Conservation (phyloP, 768 basidiomycete genomes). For the Hericium coralloides region DNA sequence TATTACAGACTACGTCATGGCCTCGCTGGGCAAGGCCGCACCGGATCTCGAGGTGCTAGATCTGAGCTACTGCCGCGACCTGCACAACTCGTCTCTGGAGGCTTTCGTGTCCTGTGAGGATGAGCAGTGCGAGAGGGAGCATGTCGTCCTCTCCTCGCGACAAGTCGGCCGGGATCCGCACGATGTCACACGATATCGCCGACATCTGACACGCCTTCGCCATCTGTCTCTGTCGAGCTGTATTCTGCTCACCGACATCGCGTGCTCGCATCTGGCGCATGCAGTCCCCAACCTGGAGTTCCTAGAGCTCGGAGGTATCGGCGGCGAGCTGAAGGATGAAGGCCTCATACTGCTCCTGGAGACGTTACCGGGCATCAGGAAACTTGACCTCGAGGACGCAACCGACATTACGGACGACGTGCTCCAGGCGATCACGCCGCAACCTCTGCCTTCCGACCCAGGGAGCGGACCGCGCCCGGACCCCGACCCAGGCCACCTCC, state of each 20-base stretch:
- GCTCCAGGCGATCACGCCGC: conserved; percentile 55
- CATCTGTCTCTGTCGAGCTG: conserved; percentile 73
- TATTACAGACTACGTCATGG: conserved; percentile 51
- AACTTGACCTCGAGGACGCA: conserved; percentile 84
- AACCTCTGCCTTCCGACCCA: conserved; percentile 10
- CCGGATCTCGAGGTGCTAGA: conserved; percentile 75
- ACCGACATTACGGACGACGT: conserved; percentile 63
- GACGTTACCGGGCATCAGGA: conserved; percentile 62
- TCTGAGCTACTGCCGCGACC: conserved; percentile 58
- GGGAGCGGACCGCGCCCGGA: conserved; percentile 11
- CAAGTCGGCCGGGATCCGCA: conserved; percentile 56
- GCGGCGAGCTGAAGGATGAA: conserved; percentile 55
- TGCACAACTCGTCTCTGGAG: conserved; percentile 71
- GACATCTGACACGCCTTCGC: conserved; percentile 59
- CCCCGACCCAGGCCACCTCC: conserved; percentile 39
- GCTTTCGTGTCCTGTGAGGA: conserved; percentile 54
- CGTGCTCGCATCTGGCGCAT: conserved; percentile 64
- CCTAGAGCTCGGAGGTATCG: conserved; percentile 74
- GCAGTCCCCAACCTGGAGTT: conserved; percentile 65
- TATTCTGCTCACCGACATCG: conserved; percentile 59
- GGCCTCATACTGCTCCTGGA: conserved; percentile 66
- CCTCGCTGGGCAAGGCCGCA: conserved; percentile 55
- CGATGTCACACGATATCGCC: conserved; percentile 38
- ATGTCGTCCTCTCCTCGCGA: conserved; percentile 46
- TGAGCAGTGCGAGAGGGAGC: conserved; percentile 28